Evolutionary conservation across 2,329 filamentous ascomycete genomes (phyloP), one percentile per base, ranked within the genome.

Genomic region (Aspergillus bombycis): DNA sequence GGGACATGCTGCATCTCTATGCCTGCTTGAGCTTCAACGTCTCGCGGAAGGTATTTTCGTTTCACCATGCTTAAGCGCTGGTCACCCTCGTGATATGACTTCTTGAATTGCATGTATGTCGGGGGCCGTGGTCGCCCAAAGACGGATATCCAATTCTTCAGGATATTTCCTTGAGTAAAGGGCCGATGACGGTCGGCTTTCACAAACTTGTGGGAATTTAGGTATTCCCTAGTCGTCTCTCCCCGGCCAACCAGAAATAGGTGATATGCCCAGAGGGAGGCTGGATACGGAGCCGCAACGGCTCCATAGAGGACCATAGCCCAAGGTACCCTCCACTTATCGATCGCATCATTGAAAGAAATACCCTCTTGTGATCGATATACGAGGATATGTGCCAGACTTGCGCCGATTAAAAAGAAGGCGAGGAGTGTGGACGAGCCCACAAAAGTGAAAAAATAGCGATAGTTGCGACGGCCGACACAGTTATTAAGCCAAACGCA

Each of bases 401-500:
- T 93, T 28, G 91, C 89, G 23, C 84, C 92, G 34, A 95, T 82
- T 53, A 98, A 84, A 71, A 91, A 94, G 19, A 93, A 74, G 0
- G 89, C 86, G 21, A 97, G 84, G 38, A 97, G 69, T 0, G 92
- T 93, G n/a, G 88, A 88, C 16, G 90, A 88, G 60, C 88, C 88
- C 68, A 99, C 89, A 78, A 97, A 99, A 12, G 91, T 87, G 77
- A 98, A 97, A 79, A 99, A 99, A 78, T 94, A 98, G 67, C 95
- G 92, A 80, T 99, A 99, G 80, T 99, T 99, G 72, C 95, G 92
- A 68, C 94, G 90, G 50, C 95, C 95, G 57, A 99, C 91, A 72
- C 95, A 99, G 77, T 99, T 99, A 81, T 99, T 99, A 67, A 99
- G 87, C 95, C 95, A 99, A 19, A 98, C 94, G 74, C 95, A 99